phyloP scores from a whole-genome alignment of 306 rosid genomes.

The Psophocarpus tetragonolobus region DNA sequence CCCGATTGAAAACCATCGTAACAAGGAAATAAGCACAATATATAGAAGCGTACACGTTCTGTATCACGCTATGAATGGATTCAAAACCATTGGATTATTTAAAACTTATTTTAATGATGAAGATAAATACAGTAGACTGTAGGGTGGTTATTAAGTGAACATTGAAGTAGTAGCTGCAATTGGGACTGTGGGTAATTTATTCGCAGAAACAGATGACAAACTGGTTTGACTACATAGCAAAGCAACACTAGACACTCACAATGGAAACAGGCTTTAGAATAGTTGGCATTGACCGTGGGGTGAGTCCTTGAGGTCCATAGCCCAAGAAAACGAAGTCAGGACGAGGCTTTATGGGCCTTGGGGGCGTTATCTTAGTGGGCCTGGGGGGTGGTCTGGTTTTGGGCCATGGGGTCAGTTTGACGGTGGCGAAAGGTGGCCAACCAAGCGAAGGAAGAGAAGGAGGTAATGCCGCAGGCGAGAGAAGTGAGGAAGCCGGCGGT shows the following conservation, averaged over 20 bases:
- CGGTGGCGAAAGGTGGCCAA: constrained; percentile 39
- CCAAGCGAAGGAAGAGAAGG: constrained; percentile 65
- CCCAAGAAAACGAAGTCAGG: neutral
- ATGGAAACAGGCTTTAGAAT: neutral
- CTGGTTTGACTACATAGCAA: neutral
- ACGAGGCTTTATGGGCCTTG: neutral
- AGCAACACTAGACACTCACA: neutral
- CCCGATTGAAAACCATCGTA: neutral
- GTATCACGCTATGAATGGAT: no score
- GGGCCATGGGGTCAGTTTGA: no score
- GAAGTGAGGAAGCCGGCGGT: constrained; percentile 59
- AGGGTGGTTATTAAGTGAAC: neutral
- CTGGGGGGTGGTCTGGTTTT: neutral
- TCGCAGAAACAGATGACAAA: neutral
- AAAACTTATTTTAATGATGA: neutral
- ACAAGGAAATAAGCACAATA: neutral
- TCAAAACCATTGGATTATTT: neutral
- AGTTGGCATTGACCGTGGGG: no score
- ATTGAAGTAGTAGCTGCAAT: no score
- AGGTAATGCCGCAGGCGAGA: constrained; percentile 58
- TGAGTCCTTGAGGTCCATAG: neutral
- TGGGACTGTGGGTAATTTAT: neutral
- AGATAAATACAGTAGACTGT: neutral
- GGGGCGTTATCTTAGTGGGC: neutral
- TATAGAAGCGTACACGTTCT: neutral